Conservation (phyloP, 108 stramenopile species). For the Stephanodiscus minutulus region DNA sequence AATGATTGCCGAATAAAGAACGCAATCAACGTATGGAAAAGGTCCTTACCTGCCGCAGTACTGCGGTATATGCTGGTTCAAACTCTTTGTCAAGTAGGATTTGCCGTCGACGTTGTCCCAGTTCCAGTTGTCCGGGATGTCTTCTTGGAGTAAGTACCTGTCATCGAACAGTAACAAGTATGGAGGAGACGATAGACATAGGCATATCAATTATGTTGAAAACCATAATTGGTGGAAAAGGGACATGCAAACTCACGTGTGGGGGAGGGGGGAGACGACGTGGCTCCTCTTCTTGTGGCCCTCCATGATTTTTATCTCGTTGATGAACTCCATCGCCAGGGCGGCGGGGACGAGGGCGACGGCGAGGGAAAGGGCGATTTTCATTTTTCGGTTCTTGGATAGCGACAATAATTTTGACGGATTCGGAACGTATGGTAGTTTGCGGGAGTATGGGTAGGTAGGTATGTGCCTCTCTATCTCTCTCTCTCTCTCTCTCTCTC, state of each 20-base stretch:
- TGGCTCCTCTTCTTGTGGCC: constrained; percentile 38
- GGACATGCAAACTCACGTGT: constrained; percentile 33
- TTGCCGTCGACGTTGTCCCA: constrained; percentile 72
- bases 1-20: not conserved
- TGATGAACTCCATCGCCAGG: constrained; percentile 24
- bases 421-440: no score
- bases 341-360: constrained; percentile 10
- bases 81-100: constrained; percentile 56
- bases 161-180: not conserved
- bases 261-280: constrained; percentile 38
- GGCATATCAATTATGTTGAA: not conserved
- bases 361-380: constrained; percentile 22
- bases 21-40: not conserved
- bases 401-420: no score
- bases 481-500: no score
- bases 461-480: no score
- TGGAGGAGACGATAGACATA: not conserved
- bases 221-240: not conserved
- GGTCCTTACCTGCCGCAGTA: constrained; percentile 25
- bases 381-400: constrained; percentile 19
- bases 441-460: no score
- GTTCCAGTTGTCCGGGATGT: constrained; percentile 77
- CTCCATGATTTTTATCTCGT: constrained; percentile 39
- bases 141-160: constrained; percentile 32
- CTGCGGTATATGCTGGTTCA: constrained; percentile 87